Evolutionary conservation across 2,329 filamentous ascomycete genomes (phyloP), one percentile per base, ranked within the genome.

Genomic region (Colletotrichum orchidophilum): DNA sequence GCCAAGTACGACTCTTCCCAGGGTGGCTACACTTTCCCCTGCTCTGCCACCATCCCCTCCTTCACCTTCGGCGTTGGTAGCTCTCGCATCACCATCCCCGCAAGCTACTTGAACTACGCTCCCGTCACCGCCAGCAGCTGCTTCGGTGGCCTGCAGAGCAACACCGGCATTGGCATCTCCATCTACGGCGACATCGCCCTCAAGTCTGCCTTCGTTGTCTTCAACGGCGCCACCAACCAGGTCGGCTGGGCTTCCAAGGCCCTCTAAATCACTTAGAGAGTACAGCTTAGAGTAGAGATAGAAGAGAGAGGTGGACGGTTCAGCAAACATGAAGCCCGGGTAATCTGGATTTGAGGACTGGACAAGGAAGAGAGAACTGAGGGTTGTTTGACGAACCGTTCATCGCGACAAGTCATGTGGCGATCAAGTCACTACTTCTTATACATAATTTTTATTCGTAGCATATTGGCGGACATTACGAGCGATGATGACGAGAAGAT

Each of bases 111-210:
- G 62, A 83, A 83, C 64, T 88, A 84, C 75, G 79, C 82, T 1
- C 75, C 80, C 42, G 79, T 84, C 60, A 81, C 75, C n/a, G 82
- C 84, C 73, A 71, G 64, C 24, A 82, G 63, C 42, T 92, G 90
- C 85, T 91, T 83, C 75, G 90, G 90, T 72, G 90, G 90, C 65
- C 85, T 92, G 62, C 90, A 92, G 83, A 80, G 70, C 59, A 69
- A 60, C 70, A 29, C 54, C 18, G 66, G 57, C 53, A 63, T 73
- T 6, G 69, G 61, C 9, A 81, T 90, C 76, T 86, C 82, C 75
- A 91, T 92, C 79, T 88, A 90, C 70, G 90, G 90, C 33, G 90
- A 91, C 75, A 83, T 90, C 73, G 90, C 91, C 82, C 83, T 92
- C 70, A 91, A 91, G 86, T 84, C 83, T 75, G 86, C 89, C 76